phyloP scores from a whole-genome alignment of 164 flowering plant genomes.

The Buxus sempervirens region DNA sequence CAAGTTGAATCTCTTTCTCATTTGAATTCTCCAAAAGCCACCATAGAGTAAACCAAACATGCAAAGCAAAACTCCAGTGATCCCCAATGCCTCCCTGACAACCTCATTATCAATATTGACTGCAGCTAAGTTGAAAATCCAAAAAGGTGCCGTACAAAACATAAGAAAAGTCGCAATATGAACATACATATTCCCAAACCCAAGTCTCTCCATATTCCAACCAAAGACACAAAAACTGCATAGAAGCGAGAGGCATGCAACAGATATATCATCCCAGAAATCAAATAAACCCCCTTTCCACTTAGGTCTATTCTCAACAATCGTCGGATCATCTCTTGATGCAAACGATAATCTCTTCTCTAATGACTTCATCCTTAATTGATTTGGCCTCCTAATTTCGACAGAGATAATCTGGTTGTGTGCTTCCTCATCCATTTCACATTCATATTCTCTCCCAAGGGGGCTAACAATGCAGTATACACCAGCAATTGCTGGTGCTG shows the following conservation, averaged over 20 bases:
- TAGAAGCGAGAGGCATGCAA: conserved; percentile 78
- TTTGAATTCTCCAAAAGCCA: conserved; percentile 96
- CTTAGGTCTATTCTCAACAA: conserved; percentile 46
- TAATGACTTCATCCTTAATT: conserved; percentile 29
- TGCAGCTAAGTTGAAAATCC: conserved; percentile 86
- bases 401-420: conserved; percentile 24
- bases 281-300: conserved; percentile 91
- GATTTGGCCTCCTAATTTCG: conserved; percentile 12
- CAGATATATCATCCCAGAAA: conserved; percentile 77
- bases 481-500: conserved; percentile 81
- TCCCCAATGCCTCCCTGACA: conserved; percentile 50
- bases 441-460: conserved; percentile 74
- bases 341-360: conserved; percentile 79
- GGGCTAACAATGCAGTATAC: conserved; percentile 67
- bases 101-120: conserved; percentile 60
- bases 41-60: conserved; percentile 85
- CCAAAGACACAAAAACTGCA: conserved; percentile 91
- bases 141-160: conserved; percentile 83
- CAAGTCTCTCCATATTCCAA: conserved; percentile 98
- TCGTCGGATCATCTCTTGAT: conserved; percentile 34
- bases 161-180: conserved; percentile 85
- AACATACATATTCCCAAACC: conserved; percentile 97
- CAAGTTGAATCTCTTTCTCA: conserved; percentile 86
- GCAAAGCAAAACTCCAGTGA: conserved; percentile 71
- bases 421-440: conserved; percentile 59